Evolutionary conservation across 768 basidiomycete species (phyloP).

Genomic region (Boletus vermiculosoides): DNA sequence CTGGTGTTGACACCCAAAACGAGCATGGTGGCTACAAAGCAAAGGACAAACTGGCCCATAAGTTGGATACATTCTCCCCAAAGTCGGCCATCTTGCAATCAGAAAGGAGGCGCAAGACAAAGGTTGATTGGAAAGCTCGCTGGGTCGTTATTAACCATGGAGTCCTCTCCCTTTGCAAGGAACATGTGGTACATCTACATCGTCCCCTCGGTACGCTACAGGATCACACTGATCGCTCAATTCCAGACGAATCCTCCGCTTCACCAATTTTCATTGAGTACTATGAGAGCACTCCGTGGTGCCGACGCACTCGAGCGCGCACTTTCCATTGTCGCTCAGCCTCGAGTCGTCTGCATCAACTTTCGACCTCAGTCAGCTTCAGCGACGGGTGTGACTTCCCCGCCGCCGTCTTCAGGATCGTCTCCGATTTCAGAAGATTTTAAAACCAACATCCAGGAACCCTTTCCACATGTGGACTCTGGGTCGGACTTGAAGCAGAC

Average conservation of each 20-base stretch:
- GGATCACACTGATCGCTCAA: conserved; percentile 1
- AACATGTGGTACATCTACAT: conserved; percentile 46
- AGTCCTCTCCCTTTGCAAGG: conserved; percentile 51
- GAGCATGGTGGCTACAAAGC: conserved; percentile 1
- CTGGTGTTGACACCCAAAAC: conserved; percentile 5
- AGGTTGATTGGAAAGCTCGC: conserved; percentile 60
- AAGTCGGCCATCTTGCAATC: conserved; percentile 7
- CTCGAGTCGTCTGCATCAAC: conserved; percentile 42
- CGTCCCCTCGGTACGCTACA: conserved; percentile 17
- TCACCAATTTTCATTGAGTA: conserved; percentile 40
- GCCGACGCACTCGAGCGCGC: conserved; percentile 41
- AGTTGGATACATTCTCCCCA: conserved; percentile 8
- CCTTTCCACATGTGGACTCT: not conserved
- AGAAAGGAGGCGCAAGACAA: conserved; percentile 33
- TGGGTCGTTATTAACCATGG: conserved; percentile 65
- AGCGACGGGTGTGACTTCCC: conserved; percentile 10
- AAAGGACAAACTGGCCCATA: conserved; percentile 14
- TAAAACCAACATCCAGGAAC: conserved; percentile 8
- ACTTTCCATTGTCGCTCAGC: conserved; percentile 20
- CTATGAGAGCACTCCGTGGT: conserved; percentile 44
- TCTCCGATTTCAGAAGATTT: conserved; percentile 23
- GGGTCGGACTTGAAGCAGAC: conserved; percentile 2
- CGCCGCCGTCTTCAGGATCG: conserved; percentile 21
- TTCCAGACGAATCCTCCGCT: conserved; percentile 40
- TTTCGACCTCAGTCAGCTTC: conserved; percentile 24